Evolutionary conservation across 352 stramenopile genomes (phyloP), one percentile per base, ranked within the genome.

Genomic region (Nannochloropsis limnetica): DNA sequence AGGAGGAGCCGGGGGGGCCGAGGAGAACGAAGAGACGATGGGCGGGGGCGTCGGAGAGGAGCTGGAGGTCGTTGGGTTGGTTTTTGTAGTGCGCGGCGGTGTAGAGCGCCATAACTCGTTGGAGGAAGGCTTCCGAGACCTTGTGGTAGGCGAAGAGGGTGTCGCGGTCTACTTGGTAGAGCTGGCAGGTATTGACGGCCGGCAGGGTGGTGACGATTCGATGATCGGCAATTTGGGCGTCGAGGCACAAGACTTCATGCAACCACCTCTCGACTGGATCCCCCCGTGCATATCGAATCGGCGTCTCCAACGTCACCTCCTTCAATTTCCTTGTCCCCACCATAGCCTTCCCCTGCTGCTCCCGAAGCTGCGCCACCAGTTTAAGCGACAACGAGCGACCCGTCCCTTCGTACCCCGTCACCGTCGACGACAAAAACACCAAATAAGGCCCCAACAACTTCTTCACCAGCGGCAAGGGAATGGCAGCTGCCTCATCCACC

Each of bases 61-160:
- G 90, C 90, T 99, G 96, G 68, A 99, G 88, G 89, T 99, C 97
- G 87, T 99, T 99, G 14, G 97, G 97, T 84, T 95, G 93, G 89
- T 99, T 99, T 87, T 99, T 99, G 93, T 99, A 99, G 89, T 99
- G 97, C 29, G 95, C 97, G 68, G 94, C 94, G 68, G 97, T 97
- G 86, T 99, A 99, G 6, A 99, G 89, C 32, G 91, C 88, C 93
- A 96, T 96, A 80, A 97, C 91, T 32, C 93, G 91, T 85, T 96
- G 92, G 81, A 97, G 81, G 29, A 97, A 95, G 81, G 90, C 94
- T 90, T 99, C 97, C 20, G 93, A 98, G 17, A 99, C 89, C 86
- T 96, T 96, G 91, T 99, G 97, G 89, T 98, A 99, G 80, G 93
- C 98, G 86, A 99, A 99, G 2, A 99, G 89, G 68, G 96, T 95